A percentile compares a stretch with the other conserved stretches of the same genome.
Conservation (phyloP, 106 monocot species). For the Vanilla planifolia region DNA sequence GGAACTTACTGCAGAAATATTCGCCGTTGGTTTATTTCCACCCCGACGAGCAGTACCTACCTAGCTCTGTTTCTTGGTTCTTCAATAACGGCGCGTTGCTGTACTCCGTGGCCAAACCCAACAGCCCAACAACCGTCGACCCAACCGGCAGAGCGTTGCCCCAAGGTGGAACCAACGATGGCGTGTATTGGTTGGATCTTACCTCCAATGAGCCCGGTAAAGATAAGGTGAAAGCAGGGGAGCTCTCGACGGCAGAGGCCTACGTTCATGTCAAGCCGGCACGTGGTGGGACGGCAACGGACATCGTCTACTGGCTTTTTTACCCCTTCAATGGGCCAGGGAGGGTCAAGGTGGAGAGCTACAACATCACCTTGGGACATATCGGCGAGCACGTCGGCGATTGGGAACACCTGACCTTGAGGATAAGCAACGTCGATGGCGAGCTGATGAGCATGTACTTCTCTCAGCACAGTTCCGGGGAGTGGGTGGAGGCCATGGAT, state of each 20-base stretch:
- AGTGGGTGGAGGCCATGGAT: constrained; percentile 53
- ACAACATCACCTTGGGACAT: constrained; percentile 35
- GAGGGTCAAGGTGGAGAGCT: constrained; percentile 34
- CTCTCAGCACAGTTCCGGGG: constrained; percentile 61
- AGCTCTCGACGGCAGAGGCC: constrained; percentile 30
- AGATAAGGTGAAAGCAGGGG: constrained; percentile 43
- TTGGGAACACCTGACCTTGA: constrained; percentile 85
- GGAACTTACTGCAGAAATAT: constrained; percentile 33
- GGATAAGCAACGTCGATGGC: constrained; percentile 72
- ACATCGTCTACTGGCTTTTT: constrained; percentile 70
- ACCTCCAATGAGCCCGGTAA: constrained; percentile 24
- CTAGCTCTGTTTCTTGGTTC: constrained; percentile 71
- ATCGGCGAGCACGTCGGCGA: constrained; percentile 88
- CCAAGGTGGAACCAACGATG: constrained; percentile 62
- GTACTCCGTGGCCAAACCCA: constrained; percentile 34
- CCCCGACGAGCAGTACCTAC: constrained; percentile 55
- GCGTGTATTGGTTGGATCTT: constrained; percentile 74
- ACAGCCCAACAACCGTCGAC: constrained; percentile 13
- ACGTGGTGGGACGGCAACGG: constrained; percentile 65
- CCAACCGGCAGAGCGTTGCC: constrained; percentile 61
- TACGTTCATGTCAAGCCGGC: constrained; percentile 74
- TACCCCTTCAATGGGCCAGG: constrained; percentile 84
- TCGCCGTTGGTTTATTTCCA: constrained; percentile 61
- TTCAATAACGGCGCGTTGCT: constrained; percentile 71
- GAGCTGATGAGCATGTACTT: constrained; percentile 58